Base-by-base conservation (phyloP, 2,329 filamentous ascomycete species). In the Stagonosporopsis vannaccii region DNA sequence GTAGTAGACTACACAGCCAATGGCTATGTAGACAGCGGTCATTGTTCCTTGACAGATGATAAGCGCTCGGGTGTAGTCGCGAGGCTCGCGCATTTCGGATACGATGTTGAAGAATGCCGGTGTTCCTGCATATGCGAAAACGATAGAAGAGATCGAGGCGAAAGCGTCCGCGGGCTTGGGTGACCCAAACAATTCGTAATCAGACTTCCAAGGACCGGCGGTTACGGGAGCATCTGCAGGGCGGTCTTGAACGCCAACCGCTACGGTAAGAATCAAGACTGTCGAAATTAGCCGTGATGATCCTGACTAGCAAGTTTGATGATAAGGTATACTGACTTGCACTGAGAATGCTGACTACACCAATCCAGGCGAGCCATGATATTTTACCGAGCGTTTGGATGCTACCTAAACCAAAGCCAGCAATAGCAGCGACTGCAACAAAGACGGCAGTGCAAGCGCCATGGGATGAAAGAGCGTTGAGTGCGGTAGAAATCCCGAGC, bases 61-160 rank as follows among this genome's bases (percentile, higher is more conserved):
- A 12, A 70, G 48, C 22, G 87, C 83, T 68, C 86, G 86, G 43
- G 82, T 81, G 71, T 84, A 88, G 65, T 87, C 81, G 41, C 77
- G 74, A 1, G 87, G 86, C 41, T 85, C 79, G 66, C 84, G 82
- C 73, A 90, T 81, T 72, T 90, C 88, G 23, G 82, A 82, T 62
- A 88, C 86, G 69, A 90, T 83, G 62, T 81, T 82, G 75, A 89
- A 90, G 76, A 89, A 90, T 59, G 86, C 86, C 23, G 86, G 84
- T 66, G 88, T 86, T 36, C 86, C 86, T 49, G 76, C 77, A 45
- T 69, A 60, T n/a, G 58, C 49, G 28, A 70, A 70, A 9, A 70
- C 66, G 11, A 70, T 53, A n/a, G 62, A 63, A 22, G 61, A 67
- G 23, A 61, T 47, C 8, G 65, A 62, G 26, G 62, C 68, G 28